Base-by-base conservation (phyloP, 2,329 filamentous ascomycete species). In the Penicillium sp. region DNA sequence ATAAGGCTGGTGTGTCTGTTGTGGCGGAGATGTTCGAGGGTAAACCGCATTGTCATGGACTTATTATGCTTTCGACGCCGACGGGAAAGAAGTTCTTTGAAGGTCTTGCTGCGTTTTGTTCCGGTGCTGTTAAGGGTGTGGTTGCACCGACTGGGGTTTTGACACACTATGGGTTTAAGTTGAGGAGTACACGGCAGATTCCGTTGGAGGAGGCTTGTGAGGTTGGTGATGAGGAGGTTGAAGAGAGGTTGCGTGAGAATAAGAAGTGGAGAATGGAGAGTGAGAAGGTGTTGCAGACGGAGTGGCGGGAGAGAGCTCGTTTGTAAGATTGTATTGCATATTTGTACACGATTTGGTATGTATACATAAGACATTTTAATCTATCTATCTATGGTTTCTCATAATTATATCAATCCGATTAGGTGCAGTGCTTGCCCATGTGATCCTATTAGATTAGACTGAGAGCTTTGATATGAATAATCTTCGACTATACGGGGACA, bases 71-170 rank as follows among this genome's bases (percentile, higher is more conserved):
- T 1, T 72, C 74, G 5, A 69, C 80, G 2, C 68, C 77, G 1
- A 79, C 74, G 29, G 75, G 81, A 3, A 74, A 68, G 62, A 78
- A 81, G 48, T 89, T 85, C 64, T 81, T 85, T 56, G 71, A 79
- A 14, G 75, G 77, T 3, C 85, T 86, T 82, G 74, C 82, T 0
- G 72, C 70, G 2, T 91, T 91, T 53, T 74, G 72, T 49, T 66
- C 64, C 0, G 68, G 74, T 58, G 73, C 70, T 5, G 69, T 66
- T 5, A 63, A 68, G 1, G 73, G 67, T 1, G 58, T 56, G 19
- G 67, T 73, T 7, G 56, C 56, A 19, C 59, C 62, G 26, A 60
- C 69, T n/a, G 71, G 70, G n/a, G 52, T 68, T 37, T 57, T 75
- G 45, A 68, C 69, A 9, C 71, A 68, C 59, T 48, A 73, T n/a